Evolutionary conservation across 78 protist genomes (phyloP).

Genomic region (Dictyostelium intermedium): DNA sequence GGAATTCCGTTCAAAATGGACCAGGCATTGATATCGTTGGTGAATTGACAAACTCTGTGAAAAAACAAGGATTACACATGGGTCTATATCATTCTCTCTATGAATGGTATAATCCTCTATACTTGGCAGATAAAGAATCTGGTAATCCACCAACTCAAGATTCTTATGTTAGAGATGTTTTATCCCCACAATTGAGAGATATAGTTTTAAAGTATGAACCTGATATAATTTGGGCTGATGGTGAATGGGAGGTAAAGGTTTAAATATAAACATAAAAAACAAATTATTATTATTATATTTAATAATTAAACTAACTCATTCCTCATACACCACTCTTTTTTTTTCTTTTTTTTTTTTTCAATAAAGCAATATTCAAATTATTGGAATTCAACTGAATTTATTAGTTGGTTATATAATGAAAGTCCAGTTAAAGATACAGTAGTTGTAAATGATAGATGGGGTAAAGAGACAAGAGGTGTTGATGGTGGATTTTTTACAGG

Average conservation of each 20-base stretch:
- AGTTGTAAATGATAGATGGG: slow-evolving; percentile 81
- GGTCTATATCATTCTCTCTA: slow-evolving; percentile 74
- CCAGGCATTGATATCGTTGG: slow-evolving; percentile 61
- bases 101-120: slow-evolving; percentile 79
- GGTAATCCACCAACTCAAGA: slow-evolving; percentile 4
- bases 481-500: slow-evolving; percentile 79
- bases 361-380: neutral
- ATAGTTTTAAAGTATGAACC: slow-evolving; percentile 65
- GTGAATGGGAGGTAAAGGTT: slow-evolving; percentile 62
- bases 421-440: slow-evolving; percentile 63
- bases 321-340: no score
- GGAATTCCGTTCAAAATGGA: slow-evolving; percentile 72
- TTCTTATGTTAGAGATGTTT: slow-evolving; percentile 19
- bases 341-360: neutral
- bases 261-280: neutral
- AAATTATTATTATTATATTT: neutral
- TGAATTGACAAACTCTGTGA: slow-evolving; percentile 34
- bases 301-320: no score
- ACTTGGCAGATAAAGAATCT: neutral
- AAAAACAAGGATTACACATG: slow-evolving; percentile 44
- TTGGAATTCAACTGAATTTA: slow-evolving; percentile 68
- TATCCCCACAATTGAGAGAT: slow-evolving; percentile 45
- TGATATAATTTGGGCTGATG: slow-evolving; percentile 78
- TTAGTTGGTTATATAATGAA: slow-evolving; percentile 61
- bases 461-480: neutral